Evolutionary conservation across 2,329 filamentous ascomycete genomes (phyloP).

Genomic region (Cladophialophora exuberans): DNA sequence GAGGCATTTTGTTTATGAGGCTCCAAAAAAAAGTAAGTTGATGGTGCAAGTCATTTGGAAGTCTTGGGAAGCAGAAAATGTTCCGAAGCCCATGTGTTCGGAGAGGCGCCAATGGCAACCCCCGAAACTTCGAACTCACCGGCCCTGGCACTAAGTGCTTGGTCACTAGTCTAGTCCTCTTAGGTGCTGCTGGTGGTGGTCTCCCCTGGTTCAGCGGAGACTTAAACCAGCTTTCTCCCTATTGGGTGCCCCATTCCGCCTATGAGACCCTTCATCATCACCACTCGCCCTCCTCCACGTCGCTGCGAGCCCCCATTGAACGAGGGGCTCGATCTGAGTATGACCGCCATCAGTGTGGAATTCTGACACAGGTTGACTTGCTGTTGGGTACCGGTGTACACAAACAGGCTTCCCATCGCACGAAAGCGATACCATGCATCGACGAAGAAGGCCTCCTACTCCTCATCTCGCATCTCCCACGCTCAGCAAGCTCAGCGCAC

Average conservation of each 20-base stretch:
- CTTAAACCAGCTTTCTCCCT: not conserved
- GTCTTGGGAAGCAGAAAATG: too few relatives aligned
- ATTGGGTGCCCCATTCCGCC: slow-evolving; percentile 4
- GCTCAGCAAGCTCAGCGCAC: too few relatives aligned
- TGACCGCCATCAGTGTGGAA: not conserved
- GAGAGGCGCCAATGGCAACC: too few relatives aligned
- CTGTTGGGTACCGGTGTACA: not conserved
- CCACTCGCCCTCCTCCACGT: slow-evolving; percentile 12
- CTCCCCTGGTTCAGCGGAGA: not conserved
- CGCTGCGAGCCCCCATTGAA: slow-evolving; percentile 9
- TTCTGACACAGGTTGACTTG: slow-evolving; percentile 2
- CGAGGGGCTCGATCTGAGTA: slow-evolving; percentile 3
- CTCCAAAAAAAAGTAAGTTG: not conserved
- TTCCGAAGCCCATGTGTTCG: too few relatives aligned
- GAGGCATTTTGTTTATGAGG: not conserved
- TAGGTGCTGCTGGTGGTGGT: not conserved
- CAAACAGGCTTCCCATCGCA: not conserved
- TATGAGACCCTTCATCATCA: slow-evolving; percentile 3
- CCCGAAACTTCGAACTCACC: too few relatives aligned
- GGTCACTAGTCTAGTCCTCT: not conserved
- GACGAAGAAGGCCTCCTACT: slow-evolving; percentile 4
- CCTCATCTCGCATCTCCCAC: too few relatives aligned
- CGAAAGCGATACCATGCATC: slow-evolving; percentile 15
- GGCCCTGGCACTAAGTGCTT: too few relatives aligned
- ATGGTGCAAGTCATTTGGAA: not conserved